Percentiles rank a stretch among this genome's conserved stretches.
Evolutionary conservation across 768 basidiomycete species (phyloP).

Genomic region (Gautieria morchelliformis): DNA sequence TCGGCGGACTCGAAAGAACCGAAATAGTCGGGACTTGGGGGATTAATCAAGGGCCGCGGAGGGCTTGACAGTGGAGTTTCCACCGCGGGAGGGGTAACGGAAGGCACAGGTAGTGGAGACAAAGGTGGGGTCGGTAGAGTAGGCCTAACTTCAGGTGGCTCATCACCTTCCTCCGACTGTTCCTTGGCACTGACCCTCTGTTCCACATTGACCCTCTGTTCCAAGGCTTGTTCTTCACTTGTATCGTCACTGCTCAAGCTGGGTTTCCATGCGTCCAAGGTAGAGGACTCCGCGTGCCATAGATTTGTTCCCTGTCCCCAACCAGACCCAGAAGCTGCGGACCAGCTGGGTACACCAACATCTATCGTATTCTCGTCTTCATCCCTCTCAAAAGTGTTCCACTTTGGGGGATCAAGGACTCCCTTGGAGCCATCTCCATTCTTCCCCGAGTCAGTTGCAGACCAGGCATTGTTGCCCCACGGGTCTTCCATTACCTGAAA

Average conservation of each 20-base stretch:
- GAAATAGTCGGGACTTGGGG: slow-evolving; percentile 42
- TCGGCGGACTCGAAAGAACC: slow-evolving; percentile 50
- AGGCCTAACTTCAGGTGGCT: not conserved
- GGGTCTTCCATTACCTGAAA: not conserved
- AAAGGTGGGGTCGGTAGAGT: slow-evolving; percentile 3
- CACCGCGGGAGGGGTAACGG: not conserved
- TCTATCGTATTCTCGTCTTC: slow-evolving; percentile 2
- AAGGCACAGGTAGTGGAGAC: slow-evolving; percentile 1
- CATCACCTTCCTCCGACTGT: not conserved
- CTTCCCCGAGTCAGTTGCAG: not conserved
- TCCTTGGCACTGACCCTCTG: not conserved
- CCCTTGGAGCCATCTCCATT: not conserved
- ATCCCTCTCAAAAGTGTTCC: slow-evolving; percentile 1
- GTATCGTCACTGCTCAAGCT: not conserved
- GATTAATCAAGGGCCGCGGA: not conserved
- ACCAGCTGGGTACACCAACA: slow-evolving; percentile 2
- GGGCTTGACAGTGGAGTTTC: not conserved
- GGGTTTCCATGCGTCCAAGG: not conserved
- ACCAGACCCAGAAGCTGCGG: not conserved
- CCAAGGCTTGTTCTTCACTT: not conserved
- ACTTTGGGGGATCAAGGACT: not conserved
- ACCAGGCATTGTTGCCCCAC: slow-evolving; percentile 8
- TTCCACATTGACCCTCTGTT: not conserved
- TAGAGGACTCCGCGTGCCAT: not conserved
- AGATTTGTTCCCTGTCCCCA: not conserved